These are phyloP conservation scores for Inga leiocalycina DNA, from an alignment of 306 rosid genomes.

Conservation along the genomic window DNA sequence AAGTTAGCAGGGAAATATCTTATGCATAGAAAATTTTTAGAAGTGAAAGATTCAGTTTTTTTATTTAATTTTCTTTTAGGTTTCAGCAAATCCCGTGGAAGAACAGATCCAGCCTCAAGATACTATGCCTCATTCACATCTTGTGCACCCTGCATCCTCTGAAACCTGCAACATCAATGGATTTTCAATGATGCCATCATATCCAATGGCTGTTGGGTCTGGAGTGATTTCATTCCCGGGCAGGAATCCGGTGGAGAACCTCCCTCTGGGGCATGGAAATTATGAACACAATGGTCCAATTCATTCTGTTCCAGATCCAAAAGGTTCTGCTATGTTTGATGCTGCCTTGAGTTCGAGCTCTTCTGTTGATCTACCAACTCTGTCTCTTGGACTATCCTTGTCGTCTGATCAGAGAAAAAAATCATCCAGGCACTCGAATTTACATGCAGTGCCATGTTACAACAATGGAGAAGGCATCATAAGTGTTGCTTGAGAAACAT, in stretches of 20 bases:
- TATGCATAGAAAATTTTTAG: neutral
- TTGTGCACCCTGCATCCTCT: slow-evolving; percentile 39
- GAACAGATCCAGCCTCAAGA: slow-evolving; percentile 57
- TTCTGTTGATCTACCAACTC: slow-evolving; percentile 42
- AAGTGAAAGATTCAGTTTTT: neutral
- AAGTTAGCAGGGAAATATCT: neutral
- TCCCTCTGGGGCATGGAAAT: slow-evolving; percentile 44
- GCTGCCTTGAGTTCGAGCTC: slow-evolving; percentile 41
- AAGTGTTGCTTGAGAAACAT: slow-evolving; percentile 55
- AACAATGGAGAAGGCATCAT: slow-evolving; percentile 61
- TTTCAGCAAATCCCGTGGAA: slow-evolving; percentile 60
- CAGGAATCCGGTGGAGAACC: slow-evolving; percentile 52
- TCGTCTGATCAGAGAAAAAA: slow-evolving; percentile 48
- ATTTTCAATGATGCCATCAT: slow-evolving; percentile 45
- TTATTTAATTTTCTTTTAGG: slow-evolving; percentile 45
- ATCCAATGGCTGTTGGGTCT: slow-evolving; percentile 40
- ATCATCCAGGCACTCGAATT: slow-evolving; percentile 52
- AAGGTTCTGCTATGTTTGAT: slow-evolving; percentile 32
- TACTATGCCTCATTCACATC: slow-evolving; percentile 42
- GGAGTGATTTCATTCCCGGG: slow-evolving; percentile 37
- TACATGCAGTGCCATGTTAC: slow-evolving; percentile 56
- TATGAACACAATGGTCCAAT: slow-evolving; percentile 34
- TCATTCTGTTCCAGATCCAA: slow-evolving; percentile 39
- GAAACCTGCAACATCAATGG: slow-evolving; percentile 48
- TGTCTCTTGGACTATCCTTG: slow-evolving; percentile 69